These are phyloP conservation scores for Cornus suecica DNA, from an alignment of 148 eudicot genomes.

Conservation along the genomic window DNA sequence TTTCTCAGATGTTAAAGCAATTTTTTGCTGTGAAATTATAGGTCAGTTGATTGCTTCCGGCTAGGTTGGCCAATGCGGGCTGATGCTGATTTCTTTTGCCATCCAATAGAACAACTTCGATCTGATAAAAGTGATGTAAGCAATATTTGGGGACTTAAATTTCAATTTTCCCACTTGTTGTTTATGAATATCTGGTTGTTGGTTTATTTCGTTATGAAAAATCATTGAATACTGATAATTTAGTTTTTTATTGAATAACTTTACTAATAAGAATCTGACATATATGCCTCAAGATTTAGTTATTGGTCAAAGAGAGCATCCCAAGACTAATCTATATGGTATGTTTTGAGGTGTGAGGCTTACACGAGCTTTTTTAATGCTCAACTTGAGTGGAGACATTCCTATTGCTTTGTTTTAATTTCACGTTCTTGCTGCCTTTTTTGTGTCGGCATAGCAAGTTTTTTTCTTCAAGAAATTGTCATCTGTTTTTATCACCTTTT, in stretches of 20 bases:
- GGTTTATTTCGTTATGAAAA: not conserved
- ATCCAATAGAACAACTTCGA: slow-evolving; percentile 22
- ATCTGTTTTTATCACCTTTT: no score
- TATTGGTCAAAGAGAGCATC: not conserved
- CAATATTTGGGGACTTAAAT: not conserved
- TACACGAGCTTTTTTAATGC: not conserved
- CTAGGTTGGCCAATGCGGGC: slow-evolving; percentile 82
- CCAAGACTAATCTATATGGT: not conserved
- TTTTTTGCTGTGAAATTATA: slow-evolving; percentile 20
- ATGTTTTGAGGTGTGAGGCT: not conserved
- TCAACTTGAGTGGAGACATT: no score
- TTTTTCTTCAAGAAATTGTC: no score
- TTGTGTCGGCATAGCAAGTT: no score
- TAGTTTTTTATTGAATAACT: not conserved
- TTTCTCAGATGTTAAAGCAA: slow-evolving; percentile 3
- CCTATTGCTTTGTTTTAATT: no score
- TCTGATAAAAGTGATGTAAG: slow-evolving; percentile 32
- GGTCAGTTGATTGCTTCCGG: slow-evolving; percentile 69
- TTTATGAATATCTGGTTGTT: not conserved
- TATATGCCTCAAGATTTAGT: not conserved
- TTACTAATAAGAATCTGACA: not conserved
- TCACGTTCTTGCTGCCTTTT: no score
- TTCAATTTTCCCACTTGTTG: no score
- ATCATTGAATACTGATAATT: not conserved
- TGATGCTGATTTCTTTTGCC: slow-evolving; percentile 66